Conservation (phyloP, 768 basidiomycete genomes). For the Boletus pseudopeckii region DNA sequence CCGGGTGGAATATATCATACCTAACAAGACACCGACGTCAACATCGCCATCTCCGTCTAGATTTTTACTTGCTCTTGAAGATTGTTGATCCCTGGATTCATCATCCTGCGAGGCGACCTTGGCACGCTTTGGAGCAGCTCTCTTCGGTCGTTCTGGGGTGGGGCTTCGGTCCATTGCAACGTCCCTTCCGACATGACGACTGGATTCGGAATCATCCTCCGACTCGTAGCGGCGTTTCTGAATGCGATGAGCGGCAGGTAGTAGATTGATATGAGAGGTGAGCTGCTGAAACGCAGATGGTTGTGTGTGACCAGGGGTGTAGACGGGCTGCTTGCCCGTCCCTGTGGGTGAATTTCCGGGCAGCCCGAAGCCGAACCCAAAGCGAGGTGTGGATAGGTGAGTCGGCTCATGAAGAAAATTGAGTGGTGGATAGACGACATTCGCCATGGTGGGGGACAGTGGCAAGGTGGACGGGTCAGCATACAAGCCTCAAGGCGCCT, state of each 20-base stretch:
- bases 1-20: constrained; percentile 40
- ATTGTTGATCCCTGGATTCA: constrained; percentile 39
- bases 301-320: constrained; percentile 37
- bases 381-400: constrained; percentile 57
- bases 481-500: constrained; percentile 10
- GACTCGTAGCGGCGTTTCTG: constrained; percentile 66
- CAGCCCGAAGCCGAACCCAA: constrained; percentile 74
- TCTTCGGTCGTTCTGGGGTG: constrained; percentile 75
- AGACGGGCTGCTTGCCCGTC: constrained; percentile 45
- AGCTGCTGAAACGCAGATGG: constrained; percentile 54
- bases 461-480: constrained; percentile 10
- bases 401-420: constrained; percentile 60
- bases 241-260: constrained; percentile 37
- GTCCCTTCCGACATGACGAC: constrained; percentile 41
- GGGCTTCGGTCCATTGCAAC: constrained; percentile 84
- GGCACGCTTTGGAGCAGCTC: constrained; percentile 65
- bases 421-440: constrained; percentile 64
- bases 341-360: constrained; percentile 40
- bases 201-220: constrained; percentile 60
- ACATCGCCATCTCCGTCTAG: constrained; percentile 42
- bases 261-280: constrained; percentile 47
- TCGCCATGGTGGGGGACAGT: constrained; percentile 54
- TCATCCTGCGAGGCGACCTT: constrained; percentile 24
- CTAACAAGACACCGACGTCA: constrained; percentile 76
- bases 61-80: constrained; percentile 49